phyloP scores from a whole-genome alignment of 768 basidiomycete species.

The Suillus decipiens region DNA sequence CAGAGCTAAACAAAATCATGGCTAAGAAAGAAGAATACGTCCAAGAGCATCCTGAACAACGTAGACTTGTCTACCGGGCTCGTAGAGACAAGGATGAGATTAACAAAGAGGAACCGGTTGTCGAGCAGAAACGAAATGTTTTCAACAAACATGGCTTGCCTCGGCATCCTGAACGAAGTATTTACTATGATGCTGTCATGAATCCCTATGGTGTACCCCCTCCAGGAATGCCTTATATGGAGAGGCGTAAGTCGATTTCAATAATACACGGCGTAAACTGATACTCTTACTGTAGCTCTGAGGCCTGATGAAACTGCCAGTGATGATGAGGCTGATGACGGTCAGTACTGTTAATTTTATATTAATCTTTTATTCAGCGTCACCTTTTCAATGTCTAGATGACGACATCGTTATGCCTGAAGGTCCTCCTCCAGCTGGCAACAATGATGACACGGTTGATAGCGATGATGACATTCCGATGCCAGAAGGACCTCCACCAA shows the following conservation, averaged over 20 bases:
- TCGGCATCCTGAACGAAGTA: slow-evolving; percentile 86
- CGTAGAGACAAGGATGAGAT: slow-evolving; percentile 45
- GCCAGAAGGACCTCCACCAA: slow-evolving; percentile 80
- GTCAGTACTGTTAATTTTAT: slow-evolving; percentile 19
- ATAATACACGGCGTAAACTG: slow-evolving; percentile 1
- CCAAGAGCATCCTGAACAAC: slow-evolving; percentile 90
- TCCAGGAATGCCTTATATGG: slow-evolving; percentile 95
- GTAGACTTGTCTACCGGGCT: slow-evolving; percentile 75
- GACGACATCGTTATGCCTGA: slow-evolving; percentile 69
- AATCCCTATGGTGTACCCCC: slow-evolving; percentile 94
- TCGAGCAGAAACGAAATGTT: slow-evolving; percentile 56
- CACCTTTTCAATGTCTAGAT: slow-evolving; percentile 32
- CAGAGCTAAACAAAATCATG: slow-evolving; percentile 77
- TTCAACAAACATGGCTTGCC: slow-evolving; percentile 87
- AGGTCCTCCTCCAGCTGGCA: slow-evolving; percentile 54
- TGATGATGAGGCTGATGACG: slow-evolving; percentile 58
- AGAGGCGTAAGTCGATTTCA: slow-evolving; percentile 62
- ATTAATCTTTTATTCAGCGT: slow-evolving; percentile 7
- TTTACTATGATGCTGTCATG: slow-evolving; percentile 92
- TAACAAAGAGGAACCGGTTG: slow-evolving; percentile 41
- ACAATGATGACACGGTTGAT: slow-evolving; percentile 41
- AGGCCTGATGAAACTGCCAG: slow-evolving; percentile 63
- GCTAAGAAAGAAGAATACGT: slow-evolving; percentile 92
- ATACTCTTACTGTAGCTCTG: slow-evolving; percentile 44
- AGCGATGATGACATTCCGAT: slow-evolving; percentile 87